Evolutionary conservation across 331 rosid genomes (phyloP).

Genomic region (Quercus tomentella): DNA sequence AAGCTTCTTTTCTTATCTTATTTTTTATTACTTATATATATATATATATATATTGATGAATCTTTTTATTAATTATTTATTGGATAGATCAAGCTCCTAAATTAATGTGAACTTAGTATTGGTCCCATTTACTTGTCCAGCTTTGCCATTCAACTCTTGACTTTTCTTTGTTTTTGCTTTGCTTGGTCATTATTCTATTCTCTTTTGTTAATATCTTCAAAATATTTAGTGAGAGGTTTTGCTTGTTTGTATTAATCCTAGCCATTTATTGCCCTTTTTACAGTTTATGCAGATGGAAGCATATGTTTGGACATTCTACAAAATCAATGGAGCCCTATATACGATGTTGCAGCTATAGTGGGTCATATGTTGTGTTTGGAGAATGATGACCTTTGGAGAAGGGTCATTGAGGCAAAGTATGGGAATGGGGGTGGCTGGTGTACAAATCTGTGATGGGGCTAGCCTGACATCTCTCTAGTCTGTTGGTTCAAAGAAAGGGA

Average conservation of each 20-base stretch:
- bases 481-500: too few relatives aligned
- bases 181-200: background rate
- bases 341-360: slow-evolving; percentile 86
- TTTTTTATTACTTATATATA: too few relatives aligned
- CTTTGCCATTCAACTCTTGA: background rate
- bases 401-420: too few relatives aligned
- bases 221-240: background rate
- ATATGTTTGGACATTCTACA: slow-evolving; percentile 95
- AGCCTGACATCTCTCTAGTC: too few relatives aligned
- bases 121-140: background rate
- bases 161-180: background rate
- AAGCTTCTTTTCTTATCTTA: too few relatives aligned
- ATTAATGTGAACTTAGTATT: background rate
- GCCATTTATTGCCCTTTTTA: slow-evolving; percentile 26
- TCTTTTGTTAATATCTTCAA: background rate
- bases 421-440: too few relatives aligned
- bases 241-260: background rate
- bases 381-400: too few relatives aligned
- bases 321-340: slow-evolving; percentile 97
- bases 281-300: slow-evolving; percentile 98
- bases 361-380: background rate
- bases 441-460: background rate
- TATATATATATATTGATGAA: too few relatives aligned
- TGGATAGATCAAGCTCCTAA: background rate
- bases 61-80: too few relatives aligned